These are phyloP conservation scores for Cryphonectria nitschkei DNA, from an alignment of 2,329 filamentous ascomycete species.

Conservation along the genomic window DNA sequence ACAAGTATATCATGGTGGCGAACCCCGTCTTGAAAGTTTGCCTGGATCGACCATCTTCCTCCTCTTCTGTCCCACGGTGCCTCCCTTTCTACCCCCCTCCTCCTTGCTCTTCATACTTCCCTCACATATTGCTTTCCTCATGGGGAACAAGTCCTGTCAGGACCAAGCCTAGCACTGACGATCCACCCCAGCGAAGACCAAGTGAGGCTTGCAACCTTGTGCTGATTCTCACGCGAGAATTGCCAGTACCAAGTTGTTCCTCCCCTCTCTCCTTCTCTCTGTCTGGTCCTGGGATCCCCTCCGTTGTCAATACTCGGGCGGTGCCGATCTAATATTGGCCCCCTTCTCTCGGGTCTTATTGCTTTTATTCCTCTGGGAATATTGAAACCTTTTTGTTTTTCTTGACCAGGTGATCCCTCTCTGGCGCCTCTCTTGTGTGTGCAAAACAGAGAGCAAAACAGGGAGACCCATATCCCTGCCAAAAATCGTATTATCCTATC, in stretches of 20 bases:
- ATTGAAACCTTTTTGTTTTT: neutral
- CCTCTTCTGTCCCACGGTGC: constrained; percentile 22
- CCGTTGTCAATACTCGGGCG: constrained; percentile 2
- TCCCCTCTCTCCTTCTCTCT: neutral
- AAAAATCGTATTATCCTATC: constrained; percentile 1
- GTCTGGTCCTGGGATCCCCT: neutral
- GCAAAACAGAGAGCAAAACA: neutral
- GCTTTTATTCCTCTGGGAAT: neutral
- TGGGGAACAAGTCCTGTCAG: neutral
- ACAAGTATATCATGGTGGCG: constrained; percentile 25
- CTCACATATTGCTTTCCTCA: neutral
- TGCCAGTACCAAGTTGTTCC: constrained; percentile 5
- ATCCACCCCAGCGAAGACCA: neutral
- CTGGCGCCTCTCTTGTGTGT: neutral
- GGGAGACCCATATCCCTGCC: constrained; percentile 1
- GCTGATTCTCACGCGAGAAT: neutral
- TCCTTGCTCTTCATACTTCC: neutral
- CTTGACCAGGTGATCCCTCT: neutral
- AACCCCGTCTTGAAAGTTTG: constrained; percentile 9
- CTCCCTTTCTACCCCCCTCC: constrained; percentile 11
- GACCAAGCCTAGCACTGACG: neutral
- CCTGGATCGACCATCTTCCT: constrained; percentile 12
- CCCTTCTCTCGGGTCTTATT: constrained; percentile 1
- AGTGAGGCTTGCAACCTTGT: neutral
- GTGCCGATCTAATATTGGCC: neutral